Evolutionary conservation across 139 green algal genomes (phyloP).

Genomic region (Nannochloris sp.): DNA sequence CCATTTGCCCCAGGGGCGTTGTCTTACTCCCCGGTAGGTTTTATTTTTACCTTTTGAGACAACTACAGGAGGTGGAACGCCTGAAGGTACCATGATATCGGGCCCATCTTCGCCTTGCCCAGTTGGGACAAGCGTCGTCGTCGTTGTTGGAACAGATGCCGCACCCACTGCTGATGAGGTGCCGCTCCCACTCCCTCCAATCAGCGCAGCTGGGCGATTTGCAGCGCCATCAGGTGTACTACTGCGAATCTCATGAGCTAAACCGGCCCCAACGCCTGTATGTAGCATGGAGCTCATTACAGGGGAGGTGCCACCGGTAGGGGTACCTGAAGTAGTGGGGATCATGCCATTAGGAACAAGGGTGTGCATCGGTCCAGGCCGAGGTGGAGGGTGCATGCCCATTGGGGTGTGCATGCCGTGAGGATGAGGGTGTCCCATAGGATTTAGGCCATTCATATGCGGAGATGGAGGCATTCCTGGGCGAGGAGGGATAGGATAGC

Average conservation of each 20-base stretch:
- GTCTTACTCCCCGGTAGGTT: slow-evolving; percentile 88
- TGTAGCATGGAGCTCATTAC: too few species aligned
- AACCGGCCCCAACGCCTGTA: not conserved
- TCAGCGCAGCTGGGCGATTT: not conserved
- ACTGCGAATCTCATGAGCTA: not conserved
- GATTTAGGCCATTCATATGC: too few species aligned
- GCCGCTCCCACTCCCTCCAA: too few species aligned
- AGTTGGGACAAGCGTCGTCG: not conserved
- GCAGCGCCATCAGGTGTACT: not conserved
- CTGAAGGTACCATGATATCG: slow-evolving; percentile 7
- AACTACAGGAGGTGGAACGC: slow-evolving; percentile 17
- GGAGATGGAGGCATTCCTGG: not conserved
- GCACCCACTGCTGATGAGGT: too few species aligned
- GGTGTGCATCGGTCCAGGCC: not conserved
- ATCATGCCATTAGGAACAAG: too few species aligned
- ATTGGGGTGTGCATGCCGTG: not conserved
- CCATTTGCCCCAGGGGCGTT: slow-evolving; percentile 97
- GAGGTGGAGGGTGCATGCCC: not conserved
- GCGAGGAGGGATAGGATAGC: not conserved
- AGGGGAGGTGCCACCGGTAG: not conserved
- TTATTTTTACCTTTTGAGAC: slow-evolving; percentile 75
- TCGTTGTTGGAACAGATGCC: not conserved
- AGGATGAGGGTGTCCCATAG: too few species aligned
- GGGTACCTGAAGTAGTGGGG: too few species aligned
- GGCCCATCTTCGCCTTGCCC: not conserved